These are phyloP conservation scores for Cryphonectria nitschkei DNA, from an alignment of 2,329 filamentous ascomycete species.

Conservation along the genomic window DNA sequence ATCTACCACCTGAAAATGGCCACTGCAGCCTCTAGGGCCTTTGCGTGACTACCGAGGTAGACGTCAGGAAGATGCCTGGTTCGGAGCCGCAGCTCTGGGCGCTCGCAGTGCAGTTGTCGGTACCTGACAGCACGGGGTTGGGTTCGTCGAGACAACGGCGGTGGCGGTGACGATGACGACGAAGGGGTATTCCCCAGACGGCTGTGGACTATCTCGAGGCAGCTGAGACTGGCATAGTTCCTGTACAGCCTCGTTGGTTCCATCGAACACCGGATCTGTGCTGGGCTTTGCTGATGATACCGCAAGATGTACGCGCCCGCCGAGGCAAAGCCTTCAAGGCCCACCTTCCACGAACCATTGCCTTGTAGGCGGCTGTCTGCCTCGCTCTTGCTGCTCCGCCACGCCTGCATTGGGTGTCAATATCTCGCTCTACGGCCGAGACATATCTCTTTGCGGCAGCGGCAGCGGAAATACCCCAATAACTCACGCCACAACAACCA, in stretches of 20 bases:
- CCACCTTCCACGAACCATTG: constrained; percentile 4
- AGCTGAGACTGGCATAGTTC: background rate
- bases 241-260: background rate
- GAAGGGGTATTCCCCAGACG: background rate
- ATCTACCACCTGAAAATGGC: background rate
- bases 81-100: background rate
- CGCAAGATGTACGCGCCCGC: constrained; percentile 8
- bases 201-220: background rate
- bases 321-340: constrained; percentile 4
- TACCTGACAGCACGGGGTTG: background rate
- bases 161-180: background rate
- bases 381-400: constrained; percentile 11
- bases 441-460: constrained; percentile 18
- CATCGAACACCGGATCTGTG: background rate
- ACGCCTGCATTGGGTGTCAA: constrained; percentile 13
- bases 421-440: constrained; percentile 26
- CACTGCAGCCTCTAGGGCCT: constrained; percentile 6
- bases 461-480: constrained; percentile 15
- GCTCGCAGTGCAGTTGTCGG: background rate
- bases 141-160: background rate
- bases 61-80: constrained; percentile 3
- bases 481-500: constrained; percentile 4
- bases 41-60: constrained; percentile 4
- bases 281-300: constrained; percentile 11
- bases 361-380: constrained; percentile 14